Evolutionary conservation across 352 stramenopile genomes (phyloP).

Genomic region (Pelagophyceae sp.): DNA sequence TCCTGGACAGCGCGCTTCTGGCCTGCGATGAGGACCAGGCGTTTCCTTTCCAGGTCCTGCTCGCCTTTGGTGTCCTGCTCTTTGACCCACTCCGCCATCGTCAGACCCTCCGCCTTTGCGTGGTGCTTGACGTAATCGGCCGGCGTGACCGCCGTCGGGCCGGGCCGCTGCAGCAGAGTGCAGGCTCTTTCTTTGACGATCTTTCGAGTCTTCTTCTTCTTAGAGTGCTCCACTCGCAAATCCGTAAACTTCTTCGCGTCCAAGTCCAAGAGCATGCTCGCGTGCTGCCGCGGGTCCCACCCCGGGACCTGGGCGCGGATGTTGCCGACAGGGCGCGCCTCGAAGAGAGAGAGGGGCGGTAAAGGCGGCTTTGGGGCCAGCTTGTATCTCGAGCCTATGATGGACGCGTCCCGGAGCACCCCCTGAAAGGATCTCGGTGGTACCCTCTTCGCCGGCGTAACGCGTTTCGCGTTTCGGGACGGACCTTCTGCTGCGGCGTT

Average conservation of each 20-base stretch:
- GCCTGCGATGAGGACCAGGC: not conserved
- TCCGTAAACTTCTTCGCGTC: not conserved
- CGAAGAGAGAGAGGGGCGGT: too few relatives aligned
- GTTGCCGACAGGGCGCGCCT: too few relatives aligned
- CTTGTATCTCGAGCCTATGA: too few relatives aligned
- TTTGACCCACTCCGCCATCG: not conserved
- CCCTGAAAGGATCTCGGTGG: too few relatives aligned
- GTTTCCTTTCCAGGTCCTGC: not conserved
- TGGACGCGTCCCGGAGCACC: too few relatives aligned
- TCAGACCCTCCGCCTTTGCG: not conserved
- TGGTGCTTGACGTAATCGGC: conserved; percentile 3
- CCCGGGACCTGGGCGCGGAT: not conserved
- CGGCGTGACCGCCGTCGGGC: not conserved
- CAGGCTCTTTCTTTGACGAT: not conserved
- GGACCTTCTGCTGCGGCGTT: too few relatives aligned
- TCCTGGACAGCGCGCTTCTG: not conserved
- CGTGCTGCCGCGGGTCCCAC: not conserved
- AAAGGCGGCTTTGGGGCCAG: too few relatives aligned
- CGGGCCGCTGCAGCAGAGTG: not conserved
- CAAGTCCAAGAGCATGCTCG: not conserved
- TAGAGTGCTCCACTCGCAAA: not conserved
- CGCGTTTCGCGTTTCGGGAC: too few relatives aligned
- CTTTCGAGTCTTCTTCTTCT: not conserved
- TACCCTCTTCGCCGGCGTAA: too few relatives aligned
- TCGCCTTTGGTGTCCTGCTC: not conserved